Conservation (phyloP, 441 rosid species). For the Theobroma grandiflorum region DNA sequence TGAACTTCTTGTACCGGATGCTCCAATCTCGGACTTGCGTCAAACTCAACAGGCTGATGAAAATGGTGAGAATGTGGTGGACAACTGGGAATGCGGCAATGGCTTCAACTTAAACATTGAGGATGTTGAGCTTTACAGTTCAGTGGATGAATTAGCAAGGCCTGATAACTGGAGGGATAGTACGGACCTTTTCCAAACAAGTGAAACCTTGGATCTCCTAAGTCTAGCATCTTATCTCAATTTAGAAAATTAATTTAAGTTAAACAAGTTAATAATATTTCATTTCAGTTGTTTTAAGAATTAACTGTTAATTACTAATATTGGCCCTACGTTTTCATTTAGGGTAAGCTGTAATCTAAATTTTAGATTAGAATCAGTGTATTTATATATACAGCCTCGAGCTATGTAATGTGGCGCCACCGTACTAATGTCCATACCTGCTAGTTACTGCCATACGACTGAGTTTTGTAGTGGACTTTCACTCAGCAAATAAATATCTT, state of each 20-base stretch:
- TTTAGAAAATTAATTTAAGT: constrained; percentile 2
- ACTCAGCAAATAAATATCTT: no score
- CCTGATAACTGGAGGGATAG: not conserved
- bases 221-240: constrained; percentile 1
- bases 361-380: no score
- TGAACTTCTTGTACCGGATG: not conserved
- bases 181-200: not conserved
- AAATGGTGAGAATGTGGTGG: not conserved
- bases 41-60: not conserved
- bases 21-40: not conserved
- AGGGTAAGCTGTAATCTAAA: no score
- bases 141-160: constrained; percentile 4
- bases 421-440: no score
- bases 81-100: not conserved
- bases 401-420: no score
- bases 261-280: not conserved
- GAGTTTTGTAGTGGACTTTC: no score
- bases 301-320: not conserved
- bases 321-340: no score
- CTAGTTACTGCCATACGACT: no score
- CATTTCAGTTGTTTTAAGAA: not conserved
- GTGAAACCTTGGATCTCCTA: constrained; percentile 18
- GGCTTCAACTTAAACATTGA: not conserved
- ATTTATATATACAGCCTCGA: no score
- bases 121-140: not conserved